Base-by-base conservation (phyloP, 768 basidiomycete genomes). In the Auricularia sp. region DNA sequence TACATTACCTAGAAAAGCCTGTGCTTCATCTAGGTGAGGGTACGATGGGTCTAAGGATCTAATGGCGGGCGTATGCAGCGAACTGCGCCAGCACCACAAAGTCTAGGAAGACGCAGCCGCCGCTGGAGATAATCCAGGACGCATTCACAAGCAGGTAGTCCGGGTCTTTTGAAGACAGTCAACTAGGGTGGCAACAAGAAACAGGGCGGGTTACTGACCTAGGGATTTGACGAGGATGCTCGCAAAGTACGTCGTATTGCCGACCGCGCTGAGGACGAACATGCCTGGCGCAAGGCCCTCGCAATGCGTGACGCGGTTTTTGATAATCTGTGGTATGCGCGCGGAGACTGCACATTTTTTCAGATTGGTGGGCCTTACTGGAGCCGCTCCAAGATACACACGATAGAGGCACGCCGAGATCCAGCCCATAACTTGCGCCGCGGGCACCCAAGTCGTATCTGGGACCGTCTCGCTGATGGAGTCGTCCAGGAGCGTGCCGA, bases 201-300 rank as follows among this genome's bases (percentile, higher is more conserved):
- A 29, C 24, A 14, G 14, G 29, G 56, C 21, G 47, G 18, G 56
- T 1, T 1, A 34, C 56, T 21, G 8, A 59, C 56, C 56, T 13
- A 59, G 4, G 18, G 56, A 59, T 18, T 59, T 59, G 56, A 24
- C 56, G 56, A 59, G 56, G 24, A 59, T 59, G 29, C 56, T 59
- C 4, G 34, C 56, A 18, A 59, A 14, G 18, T 59, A 59, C 8
- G 56, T 59, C 6, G 24, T 6, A 35, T 59, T 59, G 2, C 16
- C 56, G 4, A 59, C 4, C 11, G 34, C 56, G 29, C 56, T 59
- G 24, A 59, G 34, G 24, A 59, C 34, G 56, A 59, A 59, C 56
- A 59, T 59, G 56, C 56, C 56, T 7, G 56, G 24, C 56, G 56
- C 56, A 18, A 59, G 56, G 33, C 56, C 56, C 33, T 59, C 56